A percentile compares a stretch with the other conserved stretches of the same genome.
Evolutionary conservation across 805 yeast species (phyloP).

Genomic region (Huiozyma sinensis): DNA sequence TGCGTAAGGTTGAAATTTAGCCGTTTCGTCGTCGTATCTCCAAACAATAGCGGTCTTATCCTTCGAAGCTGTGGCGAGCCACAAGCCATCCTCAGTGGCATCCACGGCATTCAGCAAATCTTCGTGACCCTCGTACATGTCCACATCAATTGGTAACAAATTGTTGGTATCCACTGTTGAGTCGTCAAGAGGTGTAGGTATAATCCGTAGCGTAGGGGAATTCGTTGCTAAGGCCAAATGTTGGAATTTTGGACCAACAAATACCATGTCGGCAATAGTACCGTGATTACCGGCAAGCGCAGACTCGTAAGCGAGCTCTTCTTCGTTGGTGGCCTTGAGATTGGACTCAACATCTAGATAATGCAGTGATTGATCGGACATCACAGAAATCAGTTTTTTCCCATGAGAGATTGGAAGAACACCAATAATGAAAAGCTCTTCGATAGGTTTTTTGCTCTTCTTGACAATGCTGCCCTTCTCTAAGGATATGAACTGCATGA

Average conservation of each 20-base stretch:
- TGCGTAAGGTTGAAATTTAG: constrained; percentile 39
- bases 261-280: constrained; percentile 80
- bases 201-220: constrained; percentile 75
- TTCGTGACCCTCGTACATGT: constrained; percentile 66
- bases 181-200: constrained; percentile 30
- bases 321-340: constrained; percentile 17
- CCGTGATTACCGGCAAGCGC: constrained; percentile 90
- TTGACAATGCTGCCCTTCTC: constrained; percentile 36
- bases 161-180: constrained; percentile 1
- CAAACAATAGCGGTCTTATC: constrained; percentile 81
- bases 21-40: constrained; percentile 43
- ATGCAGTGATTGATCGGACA: constrained; percentile 78
- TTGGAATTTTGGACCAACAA: constrained; percentile 50
- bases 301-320: constrained; percentile 35
- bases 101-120: constrained; percentile 79
- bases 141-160: constrained; percentile 42
- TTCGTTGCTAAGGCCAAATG: constrained; percentile 83
- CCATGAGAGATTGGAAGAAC: constrained; percentile 33
- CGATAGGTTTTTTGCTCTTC: constrained; percentile 41
- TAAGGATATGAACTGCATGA: constrained; percentile 55
- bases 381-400: constrained; percentile 38
- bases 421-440: constrained; percentile 64
- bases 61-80: constrained; percentile 90
- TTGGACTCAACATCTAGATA: constrained; percentile 33
- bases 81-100: constrained; percentile 64